Evolutionary conservation across 2,329 filamentous ascomycete species (phyloP), one percentile per base, ranked within the genome.

Genomic region (Aspergillus quadricinctus): DNA sequence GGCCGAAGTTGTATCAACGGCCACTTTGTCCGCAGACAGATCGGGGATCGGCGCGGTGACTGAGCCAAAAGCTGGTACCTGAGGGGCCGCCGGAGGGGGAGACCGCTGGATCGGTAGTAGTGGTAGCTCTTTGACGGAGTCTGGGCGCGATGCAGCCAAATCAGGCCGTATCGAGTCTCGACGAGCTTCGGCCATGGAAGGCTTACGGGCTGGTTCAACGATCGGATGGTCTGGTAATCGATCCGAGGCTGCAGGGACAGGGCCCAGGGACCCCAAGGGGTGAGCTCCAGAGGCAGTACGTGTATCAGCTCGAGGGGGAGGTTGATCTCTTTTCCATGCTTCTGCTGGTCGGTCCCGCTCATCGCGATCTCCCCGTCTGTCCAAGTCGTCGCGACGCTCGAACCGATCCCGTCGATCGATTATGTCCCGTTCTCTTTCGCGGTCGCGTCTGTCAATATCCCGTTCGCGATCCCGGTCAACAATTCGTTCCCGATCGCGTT

Each of bases 31-130:
- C 1, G 64, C 29, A 11, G 65, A 54, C 11, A 64, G 43, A 11
- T 61, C 60, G 1, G 62, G 62, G 19, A 68, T 66, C 11, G 68
- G 66, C 11, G 69, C 62, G 21, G 68, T 61, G 10, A 76, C 64
- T 3, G 72, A 75, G 21, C 74, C 74, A 66, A 77, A 76, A 2
- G 75, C 73, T 28, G 75, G 74, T 8, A 76, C 73, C 50, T 76
- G 74, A n/a, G 74, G 73, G 50, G 68, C 71, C 14, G 74, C 68
- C 27, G 72, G 72, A 17, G 73, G 73, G 2, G 73, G 69, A 4
- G 74, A 75, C 5, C 66, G 64, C 55, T 73, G 72, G 21, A 52
- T 50, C 9, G 64, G 54, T 21, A 63, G 57, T 23, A 63, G 61
- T 21, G 63, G 61, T 5, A 63, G 53, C 4, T 72, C 69, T 49